These are phyloP conservation scores for Leccinum longicurvipes DNA, from an alignment of 768 basidiomycete species.

Conservation along the genomic window DNA sequence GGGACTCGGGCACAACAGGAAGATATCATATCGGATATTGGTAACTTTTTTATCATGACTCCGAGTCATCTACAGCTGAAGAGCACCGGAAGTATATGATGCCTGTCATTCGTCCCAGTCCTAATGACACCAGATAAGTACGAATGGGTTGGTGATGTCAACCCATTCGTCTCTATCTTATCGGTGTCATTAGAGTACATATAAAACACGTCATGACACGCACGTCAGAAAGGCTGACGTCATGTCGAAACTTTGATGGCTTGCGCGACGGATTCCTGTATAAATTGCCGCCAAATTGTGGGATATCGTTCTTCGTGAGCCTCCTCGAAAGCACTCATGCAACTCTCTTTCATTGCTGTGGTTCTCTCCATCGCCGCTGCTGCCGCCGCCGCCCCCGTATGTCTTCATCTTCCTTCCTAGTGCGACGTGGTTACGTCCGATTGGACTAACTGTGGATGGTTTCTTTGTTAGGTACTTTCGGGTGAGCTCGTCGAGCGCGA, in stretches of 20 bases:
- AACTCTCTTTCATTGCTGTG: not conserved
- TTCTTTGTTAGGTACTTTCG: not conserved
- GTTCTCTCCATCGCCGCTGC: not conserved
- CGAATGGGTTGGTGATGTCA: no score
- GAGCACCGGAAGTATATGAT: no score
- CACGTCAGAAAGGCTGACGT: not conserved
- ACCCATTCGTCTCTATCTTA: not conserved
- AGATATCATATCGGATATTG: not conserved
- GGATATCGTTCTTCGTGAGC: not conserved
- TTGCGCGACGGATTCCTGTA: not conserved
- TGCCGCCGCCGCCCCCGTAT: not conserved
- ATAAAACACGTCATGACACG: not conserved
- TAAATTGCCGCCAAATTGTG: not conserved
- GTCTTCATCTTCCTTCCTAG: not conserved
- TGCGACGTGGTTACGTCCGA: not conserved
- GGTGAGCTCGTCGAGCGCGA: not conserved
- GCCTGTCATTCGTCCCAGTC: no score
- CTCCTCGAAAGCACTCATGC: not conserved
- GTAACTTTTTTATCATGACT: no score
- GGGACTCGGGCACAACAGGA: not conserved
- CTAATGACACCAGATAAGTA: no score
- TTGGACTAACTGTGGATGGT: not conserved
- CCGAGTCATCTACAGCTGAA: not conserved
- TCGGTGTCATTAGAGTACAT: not conserved
- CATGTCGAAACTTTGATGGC: not conserved